These are phyloP conservation scores for Microcos paniculata DNA, from an alignment of 345 rosid species.

Conservation along the genomic window DNA sequence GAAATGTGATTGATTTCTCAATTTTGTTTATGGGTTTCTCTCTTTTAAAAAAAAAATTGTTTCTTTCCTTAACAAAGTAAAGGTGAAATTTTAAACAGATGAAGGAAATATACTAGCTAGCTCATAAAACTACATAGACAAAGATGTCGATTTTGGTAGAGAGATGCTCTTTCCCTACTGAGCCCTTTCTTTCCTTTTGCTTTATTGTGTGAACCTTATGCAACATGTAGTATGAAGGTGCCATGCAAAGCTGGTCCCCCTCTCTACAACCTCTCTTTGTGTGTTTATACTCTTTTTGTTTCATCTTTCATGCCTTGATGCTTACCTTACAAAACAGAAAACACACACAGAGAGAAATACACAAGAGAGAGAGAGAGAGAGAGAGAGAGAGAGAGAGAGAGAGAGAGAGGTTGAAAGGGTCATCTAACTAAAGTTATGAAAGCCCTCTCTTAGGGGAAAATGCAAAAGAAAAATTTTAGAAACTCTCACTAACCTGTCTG, in stretches of 20 bases:
- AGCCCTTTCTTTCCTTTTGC: slow-evolving; percentile 8
- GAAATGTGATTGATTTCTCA: neutral
- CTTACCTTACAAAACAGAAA: slow-evolving; percentile 15
- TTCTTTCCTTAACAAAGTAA: neutral
- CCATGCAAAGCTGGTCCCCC: slow-evolving; percentile 20
- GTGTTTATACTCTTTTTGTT: slow-evolving; percentile 5
- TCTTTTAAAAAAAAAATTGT: neutral
- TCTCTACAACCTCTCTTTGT: neutral
- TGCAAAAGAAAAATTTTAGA: neutral
- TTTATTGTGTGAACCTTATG: slow-evolving; percentile 12
- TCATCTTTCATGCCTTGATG: slow-evolving; percentile 13
- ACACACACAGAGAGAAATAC: neutral
- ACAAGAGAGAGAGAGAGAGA: neutral
- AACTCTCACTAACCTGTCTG: slow-evolving; percentile 17
- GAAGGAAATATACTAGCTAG: neutral
- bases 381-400: neutral
- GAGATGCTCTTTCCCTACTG: too few species aligned
- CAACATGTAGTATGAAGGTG: neutral
- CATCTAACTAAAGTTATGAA: slow-evolving; percentile 20
- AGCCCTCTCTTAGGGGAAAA: neutral
- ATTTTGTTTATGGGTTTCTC: neutral
- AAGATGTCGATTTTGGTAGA: too few species aligned
- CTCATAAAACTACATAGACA: neutral
- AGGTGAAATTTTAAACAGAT: neutral
- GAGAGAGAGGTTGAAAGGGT: slow-evolving; percentile 9